Conservation (phyloP, 2,329 filamentous ascomycete species). For the Colletotrichum higginsianum region DNA sequence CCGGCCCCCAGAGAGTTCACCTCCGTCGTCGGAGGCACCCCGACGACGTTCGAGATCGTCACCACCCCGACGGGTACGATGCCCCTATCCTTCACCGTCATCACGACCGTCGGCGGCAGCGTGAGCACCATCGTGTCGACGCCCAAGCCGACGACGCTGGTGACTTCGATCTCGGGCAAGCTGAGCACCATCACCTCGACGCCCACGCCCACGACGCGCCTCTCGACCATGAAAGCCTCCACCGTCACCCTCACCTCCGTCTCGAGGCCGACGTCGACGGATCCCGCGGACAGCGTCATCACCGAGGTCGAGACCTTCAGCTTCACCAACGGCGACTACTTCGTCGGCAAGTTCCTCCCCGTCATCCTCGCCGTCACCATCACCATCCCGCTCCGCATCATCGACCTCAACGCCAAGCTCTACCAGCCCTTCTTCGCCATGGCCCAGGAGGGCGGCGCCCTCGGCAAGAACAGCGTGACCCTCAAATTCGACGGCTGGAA, state of each 20-base stretch:
- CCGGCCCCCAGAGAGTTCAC: conserved; percentile 46
- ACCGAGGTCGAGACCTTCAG: conserved; percentile 45
- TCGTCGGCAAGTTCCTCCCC: conserved; percentile 60
- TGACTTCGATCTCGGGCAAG: conserved; percentile 48
- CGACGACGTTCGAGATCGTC: conserved; percentile 46
- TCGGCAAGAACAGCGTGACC: conserved; percentile 58
- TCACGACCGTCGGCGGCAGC: conserved; percentile 47
- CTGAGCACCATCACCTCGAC: conserved; percentile 50
- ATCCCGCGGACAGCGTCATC: conserved; percentile 33
- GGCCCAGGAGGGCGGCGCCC: conserved; percentile 52
- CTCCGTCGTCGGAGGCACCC: conserved; percentile 47
- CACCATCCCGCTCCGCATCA: conserved; percentile 56
- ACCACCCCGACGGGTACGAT: conserved; percentile 48
- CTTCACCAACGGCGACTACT: conserved; percentile 51
- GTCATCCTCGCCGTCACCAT: conserved; percentile 57
- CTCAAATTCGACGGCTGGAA: conserved; percentile 57
- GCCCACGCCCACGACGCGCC: conserved; percentile 45
- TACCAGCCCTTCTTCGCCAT: conserved; percentile 63
- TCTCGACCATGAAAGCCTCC: conserved; percentile 45
- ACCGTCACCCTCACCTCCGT: conserved; percentile 47
- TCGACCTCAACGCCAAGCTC: conserved; percentile 58
- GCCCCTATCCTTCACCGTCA: conserved; percentile 44
- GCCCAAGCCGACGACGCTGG: conserved; percentile 43
- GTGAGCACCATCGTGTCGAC: conserved; percentile 36
- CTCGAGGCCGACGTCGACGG: conserved; percentile 23